phyloP scores from a whole-genome alignment of 2,329 filamentous ascomycete genomes.

The Diaporthe sp. region DNA sequence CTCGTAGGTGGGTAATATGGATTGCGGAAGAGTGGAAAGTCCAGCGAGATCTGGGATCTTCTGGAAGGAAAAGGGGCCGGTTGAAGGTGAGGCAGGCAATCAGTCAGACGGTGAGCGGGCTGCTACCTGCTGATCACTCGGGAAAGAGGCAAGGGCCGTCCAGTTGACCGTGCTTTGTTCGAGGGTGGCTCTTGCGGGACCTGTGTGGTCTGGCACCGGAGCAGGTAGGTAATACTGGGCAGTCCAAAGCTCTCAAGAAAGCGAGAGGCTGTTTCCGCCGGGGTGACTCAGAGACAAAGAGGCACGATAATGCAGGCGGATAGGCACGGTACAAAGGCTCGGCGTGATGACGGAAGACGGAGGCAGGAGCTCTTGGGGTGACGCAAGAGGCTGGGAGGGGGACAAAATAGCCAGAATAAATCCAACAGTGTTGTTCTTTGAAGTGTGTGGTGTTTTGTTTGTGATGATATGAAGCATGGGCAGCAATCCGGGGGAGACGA shows the following conservation, averaged over 20 bases:
- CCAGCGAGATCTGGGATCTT: slow-evolving; percentile 15
- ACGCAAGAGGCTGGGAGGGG: slow-evolving; percentile 11
- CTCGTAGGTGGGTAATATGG: slow-evolving; percentile 31
- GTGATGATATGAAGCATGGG: slow-evolving; percentile 14
- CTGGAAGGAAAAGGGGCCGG: slow-evolving; percentile 39
- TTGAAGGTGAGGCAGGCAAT: slow-evolving; percentile 33
- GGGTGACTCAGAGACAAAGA: slow-evolving; percentile 43
- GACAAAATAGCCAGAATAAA: background rate
- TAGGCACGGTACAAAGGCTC: slow-evolving; percentile 33
- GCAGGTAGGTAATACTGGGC: slow-evolving; percentile 30
- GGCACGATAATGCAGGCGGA: slow-evolving; percentile 37
- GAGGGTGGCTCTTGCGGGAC: slow-evolving; percentile 37
- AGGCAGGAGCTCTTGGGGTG: background rate
- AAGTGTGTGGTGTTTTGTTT: slow-evolving; percentile 25
- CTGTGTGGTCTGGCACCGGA: slow-evolving; percentile 33
- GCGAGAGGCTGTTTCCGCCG: slow-evolving; percentile 39
- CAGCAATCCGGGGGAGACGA: slow-evolving; percentile 17
- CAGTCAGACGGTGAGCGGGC: slow-evolving; percentile 31
- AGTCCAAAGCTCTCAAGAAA: slow-evolving; percentile 10
- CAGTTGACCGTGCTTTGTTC: slow-evolving; percentile 38
- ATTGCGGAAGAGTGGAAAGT: slow-evolving; percentile 30
- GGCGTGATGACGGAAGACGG: slow-evolving; percentile 27
- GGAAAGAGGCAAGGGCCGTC: slow-evolving; percentile 36
- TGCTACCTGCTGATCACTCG: slow-evolving; percentile 35
- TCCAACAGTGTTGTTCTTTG: slow-evolving; percentile 28